Conservation (phyloP, 257 asterid species). For the Nicotiana tabacum region DNA sequence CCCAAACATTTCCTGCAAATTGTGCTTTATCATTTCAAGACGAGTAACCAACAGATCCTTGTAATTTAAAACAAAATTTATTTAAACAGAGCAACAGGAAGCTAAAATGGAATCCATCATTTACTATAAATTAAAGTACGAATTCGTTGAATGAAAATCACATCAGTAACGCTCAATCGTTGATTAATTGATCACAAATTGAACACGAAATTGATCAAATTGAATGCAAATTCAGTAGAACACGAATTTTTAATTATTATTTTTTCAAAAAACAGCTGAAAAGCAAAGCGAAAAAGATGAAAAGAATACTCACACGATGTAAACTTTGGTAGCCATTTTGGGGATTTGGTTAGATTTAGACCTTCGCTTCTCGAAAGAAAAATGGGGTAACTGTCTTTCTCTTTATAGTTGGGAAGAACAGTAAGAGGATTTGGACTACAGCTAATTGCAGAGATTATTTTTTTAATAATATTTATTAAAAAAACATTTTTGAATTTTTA, state of each 20-base stretch:
- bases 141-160: background rate
- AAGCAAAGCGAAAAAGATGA: background rate
- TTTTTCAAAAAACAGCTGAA: background rate
- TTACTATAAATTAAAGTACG: background rate
- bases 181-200: background rate
- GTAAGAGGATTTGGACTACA: too few relatives aligned
- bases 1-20: background rate
- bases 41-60: background rate
- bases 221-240: background rate
- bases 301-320: constrained; percentile 53
- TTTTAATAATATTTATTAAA: too few relatives aligned
- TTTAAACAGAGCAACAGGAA: background rate
- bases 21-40: background rate
- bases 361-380: background rate
- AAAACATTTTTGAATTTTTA: too few relatives aligned
- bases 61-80: background rate
- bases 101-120: background rate
- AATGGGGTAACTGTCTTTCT: background rate
- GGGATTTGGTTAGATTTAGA: background rate
- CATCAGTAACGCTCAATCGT: background rate
- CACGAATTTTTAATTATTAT: background rate
- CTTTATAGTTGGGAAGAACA: too few relatives aligned
- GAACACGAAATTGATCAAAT: background rate
- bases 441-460: too few relatives aligned
- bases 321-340: constrained; percentile 62